Evolutionary conservation across 768 basidiomycete genomes (phyloP).

Genomic region (Phlebiopsis gigantea): DNA sequence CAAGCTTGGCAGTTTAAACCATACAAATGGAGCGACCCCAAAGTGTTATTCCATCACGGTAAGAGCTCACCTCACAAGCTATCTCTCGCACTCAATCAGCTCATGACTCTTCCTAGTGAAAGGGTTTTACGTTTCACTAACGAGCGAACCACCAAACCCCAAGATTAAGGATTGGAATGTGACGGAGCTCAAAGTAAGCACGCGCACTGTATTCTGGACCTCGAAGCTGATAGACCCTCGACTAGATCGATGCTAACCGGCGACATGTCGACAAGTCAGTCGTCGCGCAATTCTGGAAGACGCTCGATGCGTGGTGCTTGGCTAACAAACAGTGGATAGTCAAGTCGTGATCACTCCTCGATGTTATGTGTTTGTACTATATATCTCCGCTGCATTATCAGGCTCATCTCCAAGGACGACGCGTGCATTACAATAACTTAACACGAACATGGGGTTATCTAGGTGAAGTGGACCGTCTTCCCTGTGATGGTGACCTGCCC

Average conservation of each 20-base stretch:
- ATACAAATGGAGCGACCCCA: constrained; percentile 96
- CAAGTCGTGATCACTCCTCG: constrained; percentile 26
- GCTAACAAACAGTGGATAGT: constrained; percentile 77
- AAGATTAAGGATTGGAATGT: constrained; percentile 98
- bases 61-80: too few species aligned
- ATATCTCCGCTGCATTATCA: too few species aligned
- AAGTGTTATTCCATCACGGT: constrained; percentile 92
- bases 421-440: neutral
- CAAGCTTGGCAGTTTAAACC: constrained; percentile 98
- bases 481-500: neutral
- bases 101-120: too few species aligned
- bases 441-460: neutral
- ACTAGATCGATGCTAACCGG: constrained; percentile 82
- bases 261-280: constrained; percentile 93
- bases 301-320: constrained; percentile 80
- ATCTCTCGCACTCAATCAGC: too few species aligned
- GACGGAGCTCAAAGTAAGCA: constrained; percentile 77
- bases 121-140: constrained; percentile 93
- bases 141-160: constrained; percentile 83
- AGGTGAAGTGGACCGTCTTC: constrained; percentile 4
- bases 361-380: neutral
- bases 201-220: neutral
- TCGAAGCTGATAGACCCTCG: neutral
- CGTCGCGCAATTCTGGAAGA: constrained; percentile 95
- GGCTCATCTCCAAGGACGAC: neutral